Evolutionary conservation across 2,329 filamentous ascomycete species (phyloP).

Genomic region (Pseudocercospora vitis): DNA sequence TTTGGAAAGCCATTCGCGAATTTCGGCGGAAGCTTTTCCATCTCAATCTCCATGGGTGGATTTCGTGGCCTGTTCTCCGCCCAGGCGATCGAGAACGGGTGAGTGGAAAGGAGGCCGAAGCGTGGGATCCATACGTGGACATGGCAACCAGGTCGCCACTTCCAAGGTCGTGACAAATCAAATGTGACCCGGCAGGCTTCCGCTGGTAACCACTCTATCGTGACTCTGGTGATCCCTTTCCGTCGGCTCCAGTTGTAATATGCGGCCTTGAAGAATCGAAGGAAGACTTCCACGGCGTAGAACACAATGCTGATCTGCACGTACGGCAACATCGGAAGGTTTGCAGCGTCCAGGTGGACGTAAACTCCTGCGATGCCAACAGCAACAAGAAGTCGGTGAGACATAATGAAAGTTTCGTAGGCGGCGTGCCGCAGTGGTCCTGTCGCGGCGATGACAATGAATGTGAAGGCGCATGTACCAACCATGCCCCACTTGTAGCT

Average conservation of each 20-base stretch:
- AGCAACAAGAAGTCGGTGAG: conserved; percentile 75
- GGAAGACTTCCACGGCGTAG: conserved; percentile 68
- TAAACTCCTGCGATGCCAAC: conserved; percentile 70
- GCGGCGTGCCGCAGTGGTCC: conserved; percentile 73
- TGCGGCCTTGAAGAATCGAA: conserved; percentile 50
- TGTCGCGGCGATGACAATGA: conserved; percentile 73
- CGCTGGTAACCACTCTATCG: conserved; percentile 59
- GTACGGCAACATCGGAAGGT: conserved; percentile 69
- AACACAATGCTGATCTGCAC: conserved; percentile 71
- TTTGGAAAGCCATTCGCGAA: conserved; percentile 8
- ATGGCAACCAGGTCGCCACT: conserved; percentile 57
- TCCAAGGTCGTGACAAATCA: conserved; percentile 56
- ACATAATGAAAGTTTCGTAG: conserved; percentile 92
- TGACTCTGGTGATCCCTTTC: conserved; percentile 52
- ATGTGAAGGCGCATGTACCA: conserved; percentile 62
- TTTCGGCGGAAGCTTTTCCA: conserved; percentile 35
- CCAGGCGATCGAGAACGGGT: conserved; percentile 55
- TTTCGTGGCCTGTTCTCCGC: conserved; percentile 50
- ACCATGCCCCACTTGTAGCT: conserved; percentile 68
- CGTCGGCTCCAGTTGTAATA: conserved; percentile 56
- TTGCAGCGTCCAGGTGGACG: conserved; percentile 71
- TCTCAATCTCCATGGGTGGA: conserved; percentile 36
- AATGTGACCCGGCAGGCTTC: conserved; percentile 63
- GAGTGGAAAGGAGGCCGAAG: conserved; percentile 45
- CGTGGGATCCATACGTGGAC: conserved; percentile 61